Evolutionary conservation across 805 yeast genomes (phyloP), one percentile per base, ranked within the genome.

Genomic region (Huiozyma naganishii): DNA sequence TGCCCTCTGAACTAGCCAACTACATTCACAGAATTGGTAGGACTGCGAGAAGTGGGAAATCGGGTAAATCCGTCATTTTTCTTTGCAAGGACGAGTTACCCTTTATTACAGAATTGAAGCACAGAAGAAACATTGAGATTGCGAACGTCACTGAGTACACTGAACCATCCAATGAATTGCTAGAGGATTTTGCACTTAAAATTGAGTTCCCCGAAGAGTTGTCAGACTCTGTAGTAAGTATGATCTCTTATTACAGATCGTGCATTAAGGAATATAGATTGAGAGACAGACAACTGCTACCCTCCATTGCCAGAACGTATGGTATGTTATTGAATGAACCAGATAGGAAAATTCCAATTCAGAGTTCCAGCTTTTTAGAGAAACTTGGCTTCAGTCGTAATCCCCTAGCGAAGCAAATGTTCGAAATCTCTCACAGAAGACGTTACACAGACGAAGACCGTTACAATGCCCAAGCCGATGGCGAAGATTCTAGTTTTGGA

Each of bases 1-100:
- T 80, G n/a, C 85, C 92, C 48, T 65, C 72, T 39, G 85, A 80
- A 45, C 65, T 78, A 27, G 76, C 89, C n/a, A 81, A 83, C 49
- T 88, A 89, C 60, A 78, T 88, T 46, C 97, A 90, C 66, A 81
- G 95, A 64, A 81, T 90, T 57, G 97, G 97, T 47, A 80, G 97
- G 72, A 90, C 97, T 11, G 97, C 95, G 37, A 79, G 97, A 67
- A 95, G 89, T 44, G 96, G 95, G 45, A 73, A 74, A 46, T 67
- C 71, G 27, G 97, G 97, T 49, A 69, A 72, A 40, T 84, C 95
- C 5, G 62, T 76, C 11, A 61, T 83, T 46, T 79, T 77, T 57
- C 54, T 79, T 40, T 68, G 82, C 29, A 62, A 71, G 48, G 62
- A 67, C 40, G 95, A 88, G 61, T 51, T 64, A 33, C 71, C 72